phyloP scores from a whole-genome alignment of 306 rosid species.

The Aeschynomene evenia region DNA sequence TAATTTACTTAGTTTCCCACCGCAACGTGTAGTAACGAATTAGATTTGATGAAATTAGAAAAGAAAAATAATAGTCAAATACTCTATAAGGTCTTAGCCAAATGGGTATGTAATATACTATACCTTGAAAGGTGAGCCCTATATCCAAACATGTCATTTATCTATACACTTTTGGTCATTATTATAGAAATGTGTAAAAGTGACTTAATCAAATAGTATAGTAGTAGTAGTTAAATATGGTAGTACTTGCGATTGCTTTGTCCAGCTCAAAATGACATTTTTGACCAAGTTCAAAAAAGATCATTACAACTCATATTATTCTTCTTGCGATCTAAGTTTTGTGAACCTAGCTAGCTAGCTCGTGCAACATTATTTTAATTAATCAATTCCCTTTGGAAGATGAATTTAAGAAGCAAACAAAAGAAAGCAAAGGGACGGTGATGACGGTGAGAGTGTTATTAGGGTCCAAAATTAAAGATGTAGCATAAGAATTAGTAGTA shows the following conservation, averaged over 20 bases:
- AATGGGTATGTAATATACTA: not conserved
- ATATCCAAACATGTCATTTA: slow-evolving; percentile 30
- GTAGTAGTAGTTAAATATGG: not conserved
- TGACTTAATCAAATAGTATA: slow-evolving; percentile 19
- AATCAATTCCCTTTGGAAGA: slow-evolving; percentile 1
- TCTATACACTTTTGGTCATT: slow-evolving; percentile 26
- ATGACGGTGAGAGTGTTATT: not conserved
- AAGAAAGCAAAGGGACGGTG: slow-evolving; percentile 18
- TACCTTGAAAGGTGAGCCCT: slow-evolving; percentile 31
- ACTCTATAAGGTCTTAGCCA: not conserved
- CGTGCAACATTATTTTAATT: slow-evolving; percentile 15
- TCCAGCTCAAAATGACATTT: not conserved
- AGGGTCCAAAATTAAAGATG: no score
- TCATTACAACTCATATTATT: slow-evolving; percentile 52
- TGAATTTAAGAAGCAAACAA: slow-evolving; percentile 34
- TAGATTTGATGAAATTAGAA: no score
- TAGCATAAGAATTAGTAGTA: no score
- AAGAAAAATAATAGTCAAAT: slow-evolving; percentile 22
- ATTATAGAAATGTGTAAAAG: slow-evolving; percentile 28
- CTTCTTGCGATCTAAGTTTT: slow-evolving; percentile 22
- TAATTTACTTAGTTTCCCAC: no score
- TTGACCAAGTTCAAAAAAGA: slow-evolving; percentile 8
- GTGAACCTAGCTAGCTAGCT: no score
- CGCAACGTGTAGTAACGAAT: no score
- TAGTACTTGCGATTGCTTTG: no score